Percentiles rank a stretch among this genome's conserved stretches.
Conservation (phyloP, 2,329 filamentous ascomycete genomes). For the Colletotrichum sidae region DNA sequence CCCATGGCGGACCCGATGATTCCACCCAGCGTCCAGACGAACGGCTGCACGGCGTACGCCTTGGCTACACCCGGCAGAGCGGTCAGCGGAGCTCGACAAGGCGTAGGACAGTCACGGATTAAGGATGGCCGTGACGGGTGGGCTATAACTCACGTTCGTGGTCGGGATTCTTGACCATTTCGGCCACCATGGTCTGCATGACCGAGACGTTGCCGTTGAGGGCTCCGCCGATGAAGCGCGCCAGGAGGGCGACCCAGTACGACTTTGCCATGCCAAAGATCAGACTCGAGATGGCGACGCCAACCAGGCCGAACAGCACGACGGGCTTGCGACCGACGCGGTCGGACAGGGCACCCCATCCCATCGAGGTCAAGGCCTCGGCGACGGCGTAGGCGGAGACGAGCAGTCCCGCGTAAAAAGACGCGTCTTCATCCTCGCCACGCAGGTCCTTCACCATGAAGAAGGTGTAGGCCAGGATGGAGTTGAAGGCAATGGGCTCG, state of each 20-base stretch:
- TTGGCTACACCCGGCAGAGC: conserved; percentile 39
- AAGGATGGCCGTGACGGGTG: too few relatives aligned
- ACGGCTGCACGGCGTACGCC: conserved; percentile 51
- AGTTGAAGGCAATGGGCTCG: conserved; percentile 59
- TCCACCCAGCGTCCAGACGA: conserved; percentile 51
- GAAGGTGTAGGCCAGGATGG: conserved; percentile 57
- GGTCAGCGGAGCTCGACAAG: conserved; percentile 15
- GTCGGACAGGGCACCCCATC: conserved; percentile 56
- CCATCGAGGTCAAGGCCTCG: conserved; percentile 55
- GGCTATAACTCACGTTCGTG: conserved; percentile 48
- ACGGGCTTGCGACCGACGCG: conserved; percentile 49
- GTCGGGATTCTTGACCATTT: conserved; percentile 55
- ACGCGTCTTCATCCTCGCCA: conserved; percentile 49
- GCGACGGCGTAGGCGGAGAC: conserved; percentile 57
- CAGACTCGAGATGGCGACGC: conserved; percentile 51
- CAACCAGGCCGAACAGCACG: conserved; percentile 46
- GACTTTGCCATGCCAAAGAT: conserved; percentile 54
- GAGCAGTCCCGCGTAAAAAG: conserved; percentile 63
- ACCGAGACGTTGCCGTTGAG: conserved; percentile 55
- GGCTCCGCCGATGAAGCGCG: conserved; percentile 52
- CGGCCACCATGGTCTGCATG: conserved; percentile 56
- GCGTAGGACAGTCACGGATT: too few relatives aligned
- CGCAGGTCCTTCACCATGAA: conserved; percentile 54
- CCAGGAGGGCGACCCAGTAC: conserved; percentile 57
- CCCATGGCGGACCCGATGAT: conserved; percentile 52